These are phyloP conservation scores for Neoboletus subvelutipes DNA, from an alignment of 768 basidiomycete species.

Conservation along the genomic window DNA sequence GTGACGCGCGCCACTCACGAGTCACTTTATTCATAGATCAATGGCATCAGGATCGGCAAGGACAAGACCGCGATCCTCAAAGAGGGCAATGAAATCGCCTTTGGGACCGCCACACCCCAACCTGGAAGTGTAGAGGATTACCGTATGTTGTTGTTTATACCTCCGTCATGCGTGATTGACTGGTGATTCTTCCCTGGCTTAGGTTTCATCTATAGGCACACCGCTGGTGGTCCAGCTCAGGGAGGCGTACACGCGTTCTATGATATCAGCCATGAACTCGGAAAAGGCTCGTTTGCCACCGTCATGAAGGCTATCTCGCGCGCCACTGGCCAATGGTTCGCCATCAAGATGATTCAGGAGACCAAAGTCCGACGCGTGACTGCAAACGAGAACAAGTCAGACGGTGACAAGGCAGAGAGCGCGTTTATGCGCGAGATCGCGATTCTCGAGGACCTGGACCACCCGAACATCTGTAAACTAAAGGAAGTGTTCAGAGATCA, in stretches of 20 bases:
- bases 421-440: constrained; percentile 70
- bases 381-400: constrained; percentile 31
- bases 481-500: constrained; percentile 75
- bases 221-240: constrained; percentile 47
- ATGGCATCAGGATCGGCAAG: constrained; percentile 40
- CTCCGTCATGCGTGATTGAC: background rate
- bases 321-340: constrained; percentile 69
- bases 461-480: constrained; percentile 80
- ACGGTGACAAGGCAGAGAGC: constrained; percentile 30
- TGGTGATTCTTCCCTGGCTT: background rate
- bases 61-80: constrained; percentile 42
- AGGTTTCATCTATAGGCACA: constrained; percentile 76
- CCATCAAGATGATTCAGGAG: constrained; percentile 83
- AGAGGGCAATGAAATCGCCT: constrained; percentile 81
- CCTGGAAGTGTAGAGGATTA: constrained; percentile 64
- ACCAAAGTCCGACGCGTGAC: constrained; percentile 43
- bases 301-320: constrained; percentile 82
- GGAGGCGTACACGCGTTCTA: constrained; percentile 64
- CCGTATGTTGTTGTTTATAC: constrained; percentile 45
- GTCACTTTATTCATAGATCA: constrained; percentile 32
- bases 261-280: constrained; percentile 69
- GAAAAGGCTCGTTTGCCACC: constrained; percentile 89
- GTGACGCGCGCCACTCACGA: constrained; percentile 10
- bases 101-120: constrained; percentile 61
- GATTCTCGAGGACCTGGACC: constrained; percentile 73